phyloP scores from a whole-genome alignment of 805 yeast genomes.

The Ogataea haglerorum region DNA sequence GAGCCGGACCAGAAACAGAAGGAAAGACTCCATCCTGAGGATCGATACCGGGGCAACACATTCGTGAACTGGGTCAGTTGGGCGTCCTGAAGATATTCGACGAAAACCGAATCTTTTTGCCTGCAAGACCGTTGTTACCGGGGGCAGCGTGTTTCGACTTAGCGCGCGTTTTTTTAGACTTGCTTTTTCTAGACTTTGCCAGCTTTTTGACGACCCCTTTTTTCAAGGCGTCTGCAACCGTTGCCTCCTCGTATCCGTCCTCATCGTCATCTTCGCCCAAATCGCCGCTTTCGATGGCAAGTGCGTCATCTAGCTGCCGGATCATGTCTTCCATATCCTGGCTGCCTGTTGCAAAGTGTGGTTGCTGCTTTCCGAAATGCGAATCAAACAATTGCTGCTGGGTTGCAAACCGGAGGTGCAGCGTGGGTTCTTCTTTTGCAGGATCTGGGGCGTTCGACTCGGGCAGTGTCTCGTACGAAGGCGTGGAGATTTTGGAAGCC shows the following conservation, averaged over 20 bases:
- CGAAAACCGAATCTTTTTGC: constrained; percentile 17
- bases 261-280: constrained; percentile 3
- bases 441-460: background rate
- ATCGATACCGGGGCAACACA: background rate
- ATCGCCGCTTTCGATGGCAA: constrained; percentile 3
- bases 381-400: constrained; percentile 14
- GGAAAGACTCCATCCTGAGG: background rate
- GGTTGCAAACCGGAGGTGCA: constrained; percentile 25
- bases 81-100: constrained; percentile 19
- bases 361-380: background rate
- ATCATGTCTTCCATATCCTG: too few relatives aligned
- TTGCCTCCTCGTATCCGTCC: background rate
- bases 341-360: background rate
- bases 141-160: constrained; percentile 1
- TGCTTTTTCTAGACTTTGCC: constrained; percentile 5
- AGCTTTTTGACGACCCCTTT: constrained; percentile 1
- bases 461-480: background rate
- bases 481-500: background rate
- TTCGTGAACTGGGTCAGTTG: constrained; percentile 1
- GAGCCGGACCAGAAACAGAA: background rate
- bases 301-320: constrained; percentile 4
- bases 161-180: constrained; percentile 6
- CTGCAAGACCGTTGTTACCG: constrained; percentile 1
- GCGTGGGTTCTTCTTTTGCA: constrained; percentile 4
- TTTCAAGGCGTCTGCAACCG: constrained; percentile 1